Evolutionary conservation across 1,284 basidiomycete genomes (phyloP), one percentile per base, ranked within the genome.

Genomic region (Malassezia nana): DNA sequence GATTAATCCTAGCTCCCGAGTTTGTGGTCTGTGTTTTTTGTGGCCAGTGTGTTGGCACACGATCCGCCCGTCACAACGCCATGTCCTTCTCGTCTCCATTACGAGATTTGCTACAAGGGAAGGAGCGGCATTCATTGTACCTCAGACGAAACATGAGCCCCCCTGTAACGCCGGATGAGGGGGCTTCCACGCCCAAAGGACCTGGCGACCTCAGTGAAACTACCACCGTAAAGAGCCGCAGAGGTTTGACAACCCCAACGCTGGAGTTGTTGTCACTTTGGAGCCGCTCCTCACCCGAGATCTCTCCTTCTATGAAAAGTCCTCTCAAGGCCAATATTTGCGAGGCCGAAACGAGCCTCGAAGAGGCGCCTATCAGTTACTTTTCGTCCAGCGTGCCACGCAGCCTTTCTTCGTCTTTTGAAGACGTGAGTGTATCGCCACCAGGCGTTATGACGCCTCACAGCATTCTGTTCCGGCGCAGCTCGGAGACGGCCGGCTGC

Each of bases 381-480:
- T 35, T 26, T 10, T 18, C 45, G 26, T 24, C 45, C 10, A 22
- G 20, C 12, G 28, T 32, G 29, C 45, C 31, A n/a, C 31, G 26
- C 15, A 33, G 46, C 28, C 25, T 40, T 20, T 39, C 46, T 26
- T 33, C 20, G 30, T 20, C 20, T 4, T 22, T 22, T n/a, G 46
- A 49, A 9, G 28, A 29, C 24, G 31, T 31, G 31, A 35, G 26
- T 10, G 16, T 38, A 8, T 30, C 39, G 9, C 39, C 46, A 12
- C 20, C 46, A 1, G 46, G 32, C 12, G 29, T 50, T 8, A 35
- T 40, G 26, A 55, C 52, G 1, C 52, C 52, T 0, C 46, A 49
- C 25, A 44, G 40, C 16, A 18, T 55, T 6, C 22, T 55, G n/a
- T 55, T 55, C n/a, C 30, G 31, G 12, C 30, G 41, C 12, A 18